Evolutionary conservation across 2,329 filamentous ascomycete species (phyloP).

Genomic region (Rhynchosporium graminicola): DNA sequence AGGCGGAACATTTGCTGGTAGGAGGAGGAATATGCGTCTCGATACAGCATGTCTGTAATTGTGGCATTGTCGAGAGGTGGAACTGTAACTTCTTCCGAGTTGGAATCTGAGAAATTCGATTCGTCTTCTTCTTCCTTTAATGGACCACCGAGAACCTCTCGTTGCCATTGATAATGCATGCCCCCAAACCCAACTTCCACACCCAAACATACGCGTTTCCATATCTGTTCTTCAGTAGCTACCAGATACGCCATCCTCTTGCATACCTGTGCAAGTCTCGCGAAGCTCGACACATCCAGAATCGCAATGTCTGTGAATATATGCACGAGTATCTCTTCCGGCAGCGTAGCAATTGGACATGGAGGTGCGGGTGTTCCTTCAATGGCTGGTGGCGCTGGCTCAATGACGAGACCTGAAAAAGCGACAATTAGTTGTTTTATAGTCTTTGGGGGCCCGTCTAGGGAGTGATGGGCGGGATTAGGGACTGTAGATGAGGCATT

Average conservation of each 20-base stretch:
- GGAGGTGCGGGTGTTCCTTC: conserved; percentile 72
- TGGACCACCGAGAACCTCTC: conserved; percentile 58
- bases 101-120: conserved; percentile 15
- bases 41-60: conserved; percentile 40
- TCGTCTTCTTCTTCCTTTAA: conserved; percentile 39
- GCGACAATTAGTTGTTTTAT: conserved; percentile 71
- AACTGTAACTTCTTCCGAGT: conserved; percentile 7
- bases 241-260: conserved; percentile 85
- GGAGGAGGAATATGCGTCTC: conserved; percentile 49
- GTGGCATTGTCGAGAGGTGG: conserved; percentile 24
- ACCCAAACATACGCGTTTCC: conserved; percentile 74
- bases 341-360: conserved; percentile 77
- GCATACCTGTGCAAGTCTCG: conserved; percentile 77
- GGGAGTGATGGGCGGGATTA: conserved; percentile 57
- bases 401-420: conserved; percentile 72
- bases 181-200: conserved; percentile 73
- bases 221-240: conserved; percentile 79
- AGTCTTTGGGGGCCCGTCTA: conserved; percentile 55
- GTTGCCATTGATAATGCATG: conserved; percentile 81
- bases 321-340: conserved; percentile 81
- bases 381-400: conserved; percentile 64
- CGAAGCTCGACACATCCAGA: conserved; percentile 74
- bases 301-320: conserved; percentile 74
- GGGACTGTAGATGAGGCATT: conserved; percentile 54
- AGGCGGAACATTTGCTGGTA: conserved; percentile 75